A percentile compares a stretch with the other conserved stretches of the same genome.
Evolutionary conservation across 495 filamentous ascomycete genomes (phyloP).

Genomic region (Pseudoneurospora amorphoporcata): DNA sequence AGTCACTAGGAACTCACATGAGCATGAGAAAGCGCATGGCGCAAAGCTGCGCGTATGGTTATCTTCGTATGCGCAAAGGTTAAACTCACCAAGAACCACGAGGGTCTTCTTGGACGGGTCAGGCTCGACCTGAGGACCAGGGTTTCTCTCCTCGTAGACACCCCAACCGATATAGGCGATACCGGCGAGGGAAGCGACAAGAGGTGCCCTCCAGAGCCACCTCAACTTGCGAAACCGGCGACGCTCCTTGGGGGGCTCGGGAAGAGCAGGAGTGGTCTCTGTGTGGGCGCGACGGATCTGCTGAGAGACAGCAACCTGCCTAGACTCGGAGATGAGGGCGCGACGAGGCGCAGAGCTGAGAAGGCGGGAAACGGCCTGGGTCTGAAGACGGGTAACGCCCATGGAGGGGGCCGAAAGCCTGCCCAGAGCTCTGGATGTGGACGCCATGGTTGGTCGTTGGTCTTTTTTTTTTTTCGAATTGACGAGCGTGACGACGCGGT

Average conservation of each 20-base stretch:
- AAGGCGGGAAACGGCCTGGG: conserved; percentile 16
- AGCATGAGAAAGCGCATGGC: neutral
- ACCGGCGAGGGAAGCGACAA: conserved; percentile 56
- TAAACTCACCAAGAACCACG: conserved; percentile 75
- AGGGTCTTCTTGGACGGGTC: conserved; percentile 94
- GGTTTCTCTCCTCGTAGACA: conserved; percentile 72
- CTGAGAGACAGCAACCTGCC: conserved; percentile 14
- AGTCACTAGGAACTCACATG: conserved; percentile 8
- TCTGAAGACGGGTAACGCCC: conserved; percentile 14
- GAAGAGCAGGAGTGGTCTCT: conserved; percentile 17
- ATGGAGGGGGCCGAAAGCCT: conserved; percentile 18
- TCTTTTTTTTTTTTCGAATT: conserved; percentile 10
- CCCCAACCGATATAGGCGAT: conserved; percentile 63
- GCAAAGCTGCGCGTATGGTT: neutral
- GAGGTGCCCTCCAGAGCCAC: conserved; percentile 64
- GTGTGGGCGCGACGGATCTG: conserved; percentile 34
- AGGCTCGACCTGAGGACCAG: conserved; percentile 65
- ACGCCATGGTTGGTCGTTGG: conserved; percentile 16
- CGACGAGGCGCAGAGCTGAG: conserved; percentile 17
- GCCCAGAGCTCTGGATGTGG: conserved; percentile 23
- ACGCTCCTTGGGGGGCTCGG: conserved; percentile 25
- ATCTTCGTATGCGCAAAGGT: neutral
- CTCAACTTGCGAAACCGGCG: conserved; percentile 32
- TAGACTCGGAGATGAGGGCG: conserved; percentile 12
- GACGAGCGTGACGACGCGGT: conserved; percentile 8